A percentile compares a stretch with the other conserved stretches of the same genome.
Evolutionary conservation across 1,284 basidiomycete species (phyloP).

Genomic region (Cutaneotrichosporon dermatis): DNA sequence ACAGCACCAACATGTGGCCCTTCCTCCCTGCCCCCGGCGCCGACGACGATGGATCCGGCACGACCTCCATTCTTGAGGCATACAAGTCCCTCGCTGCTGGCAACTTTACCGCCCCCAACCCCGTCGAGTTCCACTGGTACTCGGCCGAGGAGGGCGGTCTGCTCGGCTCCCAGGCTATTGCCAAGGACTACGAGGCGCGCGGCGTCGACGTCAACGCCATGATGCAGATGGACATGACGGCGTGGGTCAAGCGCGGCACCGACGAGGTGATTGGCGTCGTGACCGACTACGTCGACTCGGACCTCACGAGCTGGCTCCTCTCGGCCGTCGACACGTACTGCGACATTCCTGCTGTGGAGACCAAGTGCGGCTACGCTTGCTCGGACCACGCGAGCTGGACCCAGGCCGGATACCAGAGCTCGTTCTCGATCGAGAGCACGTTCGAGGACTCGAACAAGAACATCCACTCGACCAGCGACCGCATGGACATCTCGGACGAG

Average conservation of each 20-base stretch:
- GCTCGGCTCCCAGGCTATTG: slow-evolving; percentile 88
- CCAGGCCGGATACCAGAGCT: slow-evolving; percentile 76
- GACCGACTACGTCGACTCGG: slow-evolving; percentile 73
- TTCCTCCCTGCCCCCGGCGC: slow-evolving; percentile 74
- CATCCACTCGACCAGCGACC: slow-evolving; percentile 77
- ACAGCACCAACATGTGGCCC: slow-evolving; percentile 82
- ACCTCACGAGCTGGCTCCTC: slow-evolving; percentile 70
- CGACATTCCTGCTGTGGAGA: slow-evolving; percentile 48
- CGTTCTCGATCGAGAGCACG: slow-evolving; percentile 61
- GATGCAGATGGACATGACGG: slow-evolving; percentile 82
- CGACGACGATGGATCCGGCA: slow-evolving; percentile 86
- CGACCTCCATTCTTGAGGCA: slow-evolving; percentile 84
- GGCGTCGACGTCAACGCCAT: slow-evolving; percentile 73
- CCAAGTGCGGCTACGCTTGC: slow-evolving; percentile 87
- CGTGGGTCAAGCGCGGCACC: slow-evolving; percentile 89
- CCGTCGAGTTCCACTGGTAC: slow-evolving; percentile 95
- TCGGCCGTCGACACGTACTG: slow-evolving; percentile 64
- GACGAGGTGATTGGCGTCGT: slow-evolving; percentile 85
- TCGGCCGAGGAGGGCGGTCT: slow-evolving; percentile 93
- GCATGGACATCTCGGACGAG: slow-evolving; percentile 70
- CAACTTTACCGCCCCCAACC: slow-evolving; percentile 65
- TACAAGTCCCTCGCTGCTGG: slow-evolving; percentile 76
- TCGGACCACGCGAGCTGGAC: slow-evolving; percentile 76
- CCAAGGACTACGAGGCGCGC: slow-evolving; percentile 65
- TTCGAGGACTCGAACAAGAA: slow-evolving; percentile 60